Evolutionary conservation across 768 basidiomycete species (phyloP).

Genomic region (Neoboletus brunneissimus): DNA sequence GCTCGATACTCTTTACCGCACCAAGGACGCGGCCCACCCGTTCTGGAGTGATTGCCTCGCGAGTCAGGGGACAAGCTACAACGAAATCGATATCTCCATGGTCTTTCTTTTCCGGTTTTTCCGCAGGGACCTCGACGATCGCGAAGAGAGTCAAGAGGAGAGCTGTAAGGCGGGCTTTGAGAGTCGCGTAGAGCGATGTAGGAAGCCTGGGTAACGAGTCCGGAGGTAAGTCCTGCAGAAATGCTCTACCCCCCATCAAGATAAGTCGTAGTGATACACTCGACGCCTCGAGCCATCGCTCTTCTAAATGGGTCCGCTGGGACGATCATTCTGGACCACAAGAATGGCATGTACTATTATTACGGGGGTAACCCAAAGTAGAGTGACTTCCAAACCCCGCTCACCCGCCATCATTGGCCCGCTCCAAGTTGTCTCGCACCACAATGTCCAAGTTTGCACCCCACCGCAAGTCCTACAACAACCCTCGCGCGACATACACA

Average conservation of each 20-base stretch:
- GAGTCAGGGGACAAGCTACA: conserved; percentile 44
- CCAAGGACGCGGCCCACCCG: conserved; percentile 42
- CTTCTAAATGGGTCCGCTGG: not conserved
- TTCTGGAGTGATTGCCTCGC: conserved; percentile 32
- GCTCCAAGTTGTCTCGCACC: not conserved
- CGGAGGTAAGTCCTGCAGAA: conserved; percentile 42
- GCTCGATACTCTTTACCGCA: conserved; percentile 45
- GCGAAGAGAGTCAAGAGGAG: conserved; percentile 47
- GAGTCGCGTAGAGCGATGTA: conserved; percentile 46
- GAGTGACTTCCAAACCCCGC: conserved; percentile 9
- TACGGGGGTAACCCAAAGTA: not conserved
- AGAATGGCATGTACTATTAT: conserved; percentile 8
- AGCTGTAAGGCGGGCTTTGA: conserved; percentile 47
- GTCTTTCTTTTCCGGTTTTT: conserved; percentile 63
- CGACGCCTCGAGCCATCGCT: not conserved
- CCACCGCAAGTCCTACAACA: conserved; percentile 58
- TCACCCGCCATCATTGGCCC: too few relatives aligned
- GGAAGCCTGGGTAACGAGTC: conserved; percentile 60
- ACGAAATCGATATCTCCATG: conserved; percentile 72
- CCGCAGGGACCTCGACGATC: conserved; percentile 52
- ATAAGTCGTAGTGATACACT: not conserved
- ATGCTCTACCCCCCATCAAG: conserved; percentile 71
- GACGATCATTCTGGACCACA: conserved; percentile 15
- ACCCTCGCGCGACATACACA: conserved; percentile 58
- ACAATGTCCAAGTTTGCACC: conserved; percentile 81